phyloP scores from a whole-genome alignment of 306 rosid species.

The Abrus precatorius region DNA sequence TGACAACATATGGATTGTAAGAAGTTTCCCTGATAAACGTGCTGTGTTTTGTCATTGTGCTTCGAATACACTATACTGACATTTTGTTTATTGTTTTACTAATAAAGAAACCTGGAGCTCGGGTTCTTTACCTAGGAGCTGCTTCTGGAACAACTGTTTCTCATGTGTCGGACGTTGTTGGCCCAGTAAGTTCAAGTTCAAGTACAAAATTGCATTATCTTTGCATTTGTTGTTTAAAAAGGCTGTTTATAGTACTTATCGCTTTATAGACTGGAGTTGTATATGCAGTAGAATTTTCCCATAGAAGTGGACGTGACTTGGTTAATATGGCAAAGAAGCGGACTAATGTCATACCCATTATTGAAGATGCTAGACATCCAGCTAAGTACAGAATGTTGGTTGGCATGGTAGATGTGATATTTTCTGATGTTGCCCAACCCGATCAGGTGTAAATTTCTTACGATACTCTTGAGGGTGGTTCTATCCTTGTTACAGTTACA shows the following conservation, averaged over 20 bases:
- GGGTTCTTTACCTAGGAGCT: slow-evolving; percentile 90
- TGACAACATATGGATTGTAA: slow-evolving; percentile 85
- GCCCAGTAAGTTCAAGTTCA: slow-evolving; percentile 68
- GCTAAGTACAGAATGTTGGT: slow-evolving; percentile 90
- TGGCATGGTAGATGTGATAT: slow-evolving; percentile 98
- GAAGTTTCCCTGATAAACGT: not conserved
- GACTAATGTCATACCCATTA: slow-evolving; percentile 87
- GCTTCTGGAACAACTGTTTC: slow-evolving; percentile 98
- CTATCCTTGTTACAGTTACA: not conserved
- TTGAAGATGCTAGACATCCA: slow-evolving; percentile 98
- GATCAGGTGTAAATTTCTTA: slow-evolving; percentile 75
- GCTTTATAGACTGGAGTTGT: slow-evolving; percentile 77
- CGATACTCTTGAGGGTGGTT: not conserved
- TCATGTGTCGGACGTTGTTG: slow-evolving; percentile 95
- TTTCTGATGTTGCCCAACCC: slow-evolving; percentile 99
- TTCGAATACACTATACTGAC: not conserved
- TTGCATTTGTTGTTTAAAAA: not conserved
- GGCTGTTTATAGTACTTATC: not conserved
- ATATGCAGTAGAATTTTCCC: slow-evolving; percentile 96
- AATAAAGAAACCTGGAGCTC: slow-evolving; percentile 80
- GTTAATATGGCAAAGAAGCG: slow-evolving; percentile 97
- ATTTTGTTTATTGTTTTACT: not conserved
- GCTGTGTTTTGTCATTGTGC: not conserved
- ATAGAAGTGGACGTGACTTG: slow-evolving; percentile 93
- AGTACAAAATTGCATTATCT: not conserved